Evolutionary conservation across 331 rosid genomes (phyloP).

Genomic region (Rosa hybrid): DNA sequence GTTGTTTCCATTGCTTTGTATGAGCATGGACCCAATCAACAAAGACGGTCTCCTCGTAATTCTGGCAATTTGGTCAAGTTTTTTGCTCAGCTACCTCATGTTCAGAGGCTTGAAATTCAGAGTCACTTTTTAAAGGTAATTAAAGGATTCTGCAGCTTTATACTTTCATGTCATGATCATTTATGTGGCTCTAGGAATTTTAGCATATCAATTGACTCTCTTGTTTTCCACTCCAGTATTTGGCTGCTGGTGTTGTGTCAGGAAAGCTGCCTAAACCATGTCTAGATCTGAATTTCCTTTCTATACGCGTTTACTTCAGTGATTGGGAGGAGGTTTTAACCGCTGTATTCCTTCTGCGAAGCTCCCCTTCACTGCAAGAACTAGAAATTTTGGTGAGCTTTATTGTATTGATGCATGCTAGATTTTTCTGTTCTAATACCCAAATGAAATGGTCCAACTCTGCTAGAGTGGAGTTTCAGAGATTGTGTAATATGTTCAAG

Average conservation of each 20-base stretch:
- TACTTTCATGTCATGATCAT: neutral
- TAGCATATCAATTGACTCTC: neutral
- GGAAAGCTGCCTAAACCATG: slow-evolving; percentile 43
- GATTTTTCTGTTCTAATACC: neutral
- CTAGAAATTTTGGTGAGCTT: slow-evolving; percentile 58
- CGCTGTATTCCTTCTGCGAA: slow-evolving; percentile 51
- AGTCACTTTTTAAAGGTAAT: slow-evolving; percentile 59
- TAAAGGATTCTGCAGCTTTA: neutral
- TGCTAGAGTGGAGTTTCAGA: neutral
- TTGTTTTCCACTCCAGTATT: slow-evolving; percentile 44
- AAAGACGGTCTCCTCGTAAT: slow-evolving; percentile 26
- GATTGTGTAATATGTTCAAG: slow-evolving; percentile 5
- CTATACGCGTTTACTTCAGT: slow-evolving; percentile 46
- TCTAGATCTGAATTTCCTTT: slow-evolving; percentile 46
- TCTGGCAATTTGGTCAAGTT: slow-evolving; percentile 52
- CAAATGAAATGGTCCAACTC: neutral
- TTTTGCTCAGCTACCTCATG: slow-evolving; percentile 48
- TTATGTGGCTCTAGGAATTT: neutral
- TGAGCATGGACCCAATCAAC: slow-evolving; percentile 28
- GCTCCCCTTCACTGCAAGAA: slow-evolving; percentile 60
- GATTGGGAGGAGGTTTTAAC: slow-evolving; percentile 48
- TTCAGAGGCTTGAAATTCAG: slow-evolving; percentile 51
- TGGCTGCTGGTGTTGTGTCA: slow-evolving; percentile 48
- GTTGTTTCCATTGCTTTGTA: slow-evolving; percentile 50
- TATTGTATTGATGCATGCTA: slow-evolving; percentile 17